Evolutionary conservation across 495 filamentous ascomycete genomes (phyloP).

Genomic region (Darksidea phi): DNA sequence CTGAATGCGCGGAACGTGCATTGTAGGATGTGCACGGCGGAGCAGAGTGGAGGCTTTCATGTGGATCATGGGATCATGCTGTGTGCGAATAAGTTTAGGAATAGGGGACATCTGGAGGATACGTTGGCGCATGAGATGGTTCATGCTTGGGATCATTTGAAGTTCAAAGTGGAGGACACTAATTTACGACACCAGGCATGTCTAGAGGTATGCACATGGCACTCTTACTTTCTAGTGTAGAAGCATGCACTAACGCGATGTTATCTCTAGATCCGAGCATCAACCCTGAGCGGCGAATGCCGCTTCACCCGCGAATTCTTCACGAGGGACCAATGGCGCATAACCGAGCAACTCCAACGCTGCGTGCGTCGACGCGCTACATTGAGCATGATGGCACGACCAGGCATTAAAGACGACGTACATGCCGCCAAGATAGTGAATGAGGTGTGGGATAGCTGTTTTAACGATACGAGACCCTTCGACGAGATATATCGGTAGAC

Average conservation of each 20-base stretch:
- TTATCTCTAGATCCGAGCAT: constrained; percentile 72
- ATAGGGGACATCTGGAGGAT: constrained; percentile 79
- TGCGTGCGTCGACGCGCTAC: constrained; percentile 82
- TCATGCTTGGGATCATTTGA: constrained; percentile 89
- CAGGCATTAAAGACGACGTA: constrained; percentile 78
- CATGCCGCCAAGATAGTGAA: constrained; percentile 87
- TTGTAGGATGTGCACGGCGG: constrained; percentile 70
- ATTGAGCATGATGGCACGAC: constrained; percentile 69
- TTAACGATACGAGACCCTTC: constrained; percentile 88
- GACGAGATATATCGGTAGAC: constrained; percentile 89
- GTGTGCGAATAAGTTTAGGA: constrained; percentile 81
- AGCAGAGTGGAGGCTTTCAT: constrained; percentile 76
- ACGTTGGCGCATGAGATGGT: constrained; percentile 97
- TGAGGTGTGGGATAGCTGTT: constrained; percentile 97
- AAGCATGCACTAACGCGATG: not conserved
- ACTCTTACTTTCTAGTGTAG: not conserved
- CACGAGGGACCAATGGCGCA: constrained; percentile 73
- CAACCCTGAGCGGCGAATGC: constrained; percentile 89
- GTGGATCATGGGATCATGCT: constrained; percentile 80
- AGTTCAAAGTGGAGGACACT: constrained; percentile 82
- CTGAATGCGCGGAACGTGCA: constrained; percentile 72
- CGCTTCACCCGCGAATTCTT: constrained; percentile 86
- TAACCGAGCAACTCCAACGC: constrained; percentile 89
- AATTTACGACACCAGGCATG: constrained; percentile 88
- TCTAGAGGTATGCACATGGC: constrained; percentile 67